These are phyloP conservation scores for Schoenoplectus tabernaemontani DNA, from an alignment of 202 grass and related monocot genomes.

Conservation along the genomic window DNA sequence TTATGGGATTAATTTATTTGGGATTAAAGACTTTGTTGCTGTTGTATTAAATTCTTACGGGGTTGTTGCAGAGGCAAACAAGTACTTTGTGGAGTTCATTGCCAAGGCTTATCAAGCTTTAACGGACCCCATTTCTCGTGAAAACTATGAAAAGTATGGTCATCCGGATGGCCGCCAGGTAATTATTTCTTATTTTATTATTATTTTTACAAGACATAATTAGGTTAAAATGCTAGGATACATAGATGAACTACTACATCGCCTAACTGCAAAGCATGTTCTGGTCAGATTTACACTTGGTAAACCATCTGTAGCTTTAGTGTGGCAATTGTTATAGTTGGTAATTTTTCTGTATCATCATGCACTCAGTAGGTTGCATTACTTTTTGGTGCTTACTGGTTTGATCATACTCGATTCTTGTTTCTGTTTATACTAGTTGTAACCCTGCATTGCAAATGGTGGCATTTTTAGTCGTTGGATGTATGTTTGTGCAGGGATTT, in stretches of 20 bases:
- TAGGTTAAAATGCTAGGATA: background rate
- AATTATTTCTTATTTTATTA: constrained; percentile 11
- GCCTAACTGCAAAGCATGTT: background rate
- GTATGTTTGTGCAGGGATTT: constrained; percentile 46
- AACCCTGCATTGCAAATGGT: background rate
- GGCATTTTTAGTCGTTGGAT: background rate
- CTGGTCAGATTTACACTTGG: background rate
- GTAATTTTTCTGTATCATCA: no score
- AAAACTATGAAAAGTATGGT: constrained; percentile 99
- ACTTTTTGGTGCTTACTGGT: background rate
- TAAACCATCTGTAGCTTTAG: background rate
- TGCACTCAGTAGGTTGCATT: background rate
- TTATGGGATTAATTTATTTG: no score
- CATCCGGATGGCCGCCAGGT: constrained; percentile 99
- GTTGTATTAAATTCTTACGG: constrained; percentile 7
- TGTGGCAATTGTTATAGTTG: no score
- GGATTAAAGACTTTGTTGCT: no score
- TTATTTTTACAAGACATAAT: constrained; percentile 15
- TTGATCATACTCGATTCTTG: background rate
- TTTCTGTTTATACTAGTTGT: background rate
- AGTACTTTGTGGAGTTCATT: constrained; percentile 92
- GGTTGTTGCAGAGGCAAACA: constrained; percentile 73
- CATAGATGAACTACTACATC: background rate
- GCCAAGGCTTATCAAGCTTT: constrained; percentile 99
- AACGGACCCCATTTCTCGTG: constrained; percentile 87